Evolutionary conservation across 1,284 basidiomycete genomes (phyloP), one percentile per base, ranked within the genome.

Genomic region (Porodaedalea pini): DNA sequence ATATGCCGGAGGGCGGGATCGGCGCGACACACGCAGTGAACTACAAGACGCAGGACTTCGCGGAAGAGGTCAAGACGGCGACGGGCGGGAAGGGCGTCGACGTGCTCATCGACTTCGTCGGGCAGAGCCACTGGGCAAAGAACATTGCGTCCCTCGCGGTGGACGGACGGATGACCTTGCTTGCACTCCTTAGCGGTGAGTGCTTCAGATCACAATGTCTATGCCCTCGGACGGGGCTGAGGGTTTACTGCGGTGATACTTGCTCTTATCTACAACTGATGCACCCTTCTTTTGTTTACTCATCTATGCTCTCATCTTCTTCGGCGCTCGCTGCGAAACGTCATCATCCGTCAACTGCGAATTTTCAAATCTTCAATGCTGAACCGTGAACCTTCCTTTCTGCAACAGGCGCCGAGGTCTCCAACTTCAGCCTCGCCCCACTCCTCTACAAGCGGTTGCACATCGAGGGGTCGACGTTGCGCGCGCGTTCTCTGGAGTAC

Each of bases 31-130:
- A 92, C 66, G 84, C 78, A 4, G 86, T 90, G 61, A 96, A 96
- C 71, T 96, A 97, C 77, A 92, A 86, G 67, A 89, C 83, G 0
- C 79, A 92, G 65, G 82, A 92, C 67, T 94, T 94, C 69, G 78
- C 86, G 40, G 75, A 78, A 59, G 81, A 82, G 59, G 81, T 86
- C n/a, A 81, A 83, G 69, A 75, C 76, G 61, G 77, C 76, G 15
- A 93, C 90, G 0, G 69, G 73, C 39, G 79, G 78, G 36, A 81
- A 82, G 62, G 90, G 91, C 19, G 90, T 86, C 11, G 79, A 94
- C 70, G 81, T 97, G 25, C 77, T 98, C 50, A 80, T 98, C 65
- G 95, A 98, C 72, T 92, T 95, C 65, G 86, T 94, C 48, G 92
- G 90, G 23, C 83, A 82, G 62, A 85, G 79, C 36, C 94, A 98